A percentile compares a stretch with the other conserved stretches of the same genome.
These are phyloP conservation scores for Clitopilus hobsonii DNA, from an alignment of 768 basidiomycete genomes.

Conservation along the genomic window DNA sequence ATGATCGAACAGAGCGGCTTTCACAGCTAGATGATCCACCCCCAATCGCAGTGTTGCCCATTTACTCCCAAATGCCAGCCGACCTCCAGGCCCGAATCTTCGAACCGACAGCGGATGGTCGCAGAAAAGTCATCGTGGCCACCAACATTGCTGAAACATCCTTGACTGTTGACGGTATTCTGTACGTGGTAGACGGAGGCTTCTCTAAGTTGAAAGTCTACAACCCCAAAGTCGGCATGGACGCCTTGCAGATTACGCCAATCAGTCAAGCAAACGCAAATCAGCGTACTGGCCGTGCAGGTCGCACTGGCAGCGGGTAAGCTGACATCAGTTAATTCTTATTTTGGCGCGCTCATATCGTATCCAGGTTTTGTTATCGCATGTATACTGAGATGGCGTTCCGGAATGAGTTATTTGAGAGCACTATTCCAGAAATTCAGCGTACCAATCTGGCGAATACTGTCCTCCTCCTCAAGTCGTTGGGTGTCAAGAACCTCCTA, in stretches of 20 bases:
- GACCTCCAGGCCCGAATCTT: constrained; percentile 99
- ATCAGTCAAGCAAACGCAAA: constrained; percentile 98
- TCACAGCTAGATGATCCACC: constrained; percentile 89
- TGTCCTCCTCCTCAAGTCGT: constrained; percentile 87
- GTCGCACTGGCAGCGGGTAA: constrained; percentile 92
- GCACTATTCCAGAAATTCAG: constrained; percentile 97
- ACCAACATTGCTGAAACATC: constrained; percentile 99
- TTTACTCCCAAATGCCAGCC: constrained; percentile 99
- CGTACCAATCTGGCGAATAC: constrained; percentile 97
- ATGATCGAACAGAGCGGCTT: constrained; percentile 68
- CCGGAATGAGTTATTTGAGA: constrained; percentile 92
- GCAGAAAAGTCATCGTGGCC: constrained; percentile 95
- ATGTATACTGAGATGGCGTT: constrained; percentile 96
- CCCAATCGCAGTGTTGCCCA: constrained; percentile 87
- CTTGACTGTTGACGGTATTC: constrained; percentile 93
- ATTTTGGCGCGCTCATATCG: constrained; percentile 1
- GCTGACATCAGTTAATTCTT: constrained; percentile 17
- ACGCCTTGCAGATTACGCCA: constrained; percentile 96
- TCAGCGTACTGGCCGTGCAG: constrained; percentile 94
- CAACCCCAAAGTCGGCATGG: constrained; percentile 99
- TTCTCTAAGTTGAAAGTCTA: constrained; percentile 98
- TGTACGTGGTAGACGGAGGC: constrained; percentile 94
- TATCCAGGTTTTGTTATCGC: constrained; percentile 86
- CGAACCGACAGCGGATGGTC: constrained; percentile 87
- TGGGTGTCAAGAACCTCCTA: constrained; percentile 94